A percentile compares a stretch with the other conserved stretches of the same genome.
Evolutionary conservation across 1,284 basidiomycete genomes (phyloP).

Genomic region (Cryptococcus maquisensis): DNA sequence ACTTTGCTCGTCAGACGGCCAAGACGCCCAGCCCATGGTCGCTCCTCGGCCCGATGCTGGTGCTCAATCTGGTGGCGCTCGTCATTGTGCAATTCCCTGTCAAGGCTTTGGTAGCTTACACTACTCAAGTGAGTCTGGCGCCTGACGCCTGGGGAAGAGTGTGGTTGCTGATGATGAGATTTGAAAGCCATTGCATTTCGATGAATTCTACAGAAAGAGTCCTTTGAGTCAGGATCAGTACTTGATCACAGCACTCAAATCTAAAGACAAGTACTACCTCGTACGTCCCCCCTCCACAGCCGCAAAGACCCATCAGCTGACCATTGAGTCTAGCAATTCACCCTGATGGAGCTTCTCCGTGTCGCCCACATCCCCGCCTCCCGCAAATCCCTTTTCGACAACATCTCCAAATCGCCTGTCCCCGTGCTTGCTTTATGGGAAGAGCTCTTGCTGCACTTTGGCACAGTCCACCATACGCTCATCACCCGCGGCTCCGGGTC

Average conservation of each 20-base stretch:
- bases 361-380: conserved; percentile 23
- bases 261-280: conserved; percentile 31
- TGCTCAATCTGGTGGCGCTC: conserved; percentile 23
- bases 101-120: conserved; percentile 32
- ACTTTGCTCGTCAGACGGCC: conserved; percentile 31
- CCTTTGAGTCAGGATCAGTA: conserved; percentile 34
- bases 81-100: conserved; percentile 24
- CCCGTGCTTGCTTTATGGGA: conserved; percentile 31
- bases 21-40: conserved; percentile 21
- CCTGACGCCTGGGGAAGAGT: too few species aligned
- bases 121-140: conserved; percentile 24
- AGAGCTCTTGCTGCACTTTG: conserved; percentile 34
- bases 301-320: neutral
- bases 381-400: conserved; percentile 34
- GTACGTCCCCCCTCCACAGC: conserved; percentile 13
- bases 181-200: conserved; percentile 37
- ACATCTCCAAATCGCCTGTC: conserved; percentile 24
- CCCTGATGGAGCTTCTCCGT: conserved; percentile 42
- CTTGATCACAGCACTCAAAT: conserved; percentile 33
- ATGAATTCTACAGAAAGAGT: conserved; percentile 30
- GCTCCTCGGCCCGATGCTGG: conserved; percentile 24
- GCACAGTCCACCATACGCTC: conserved; percentile 21
- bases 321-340: conserved; percentile 29
- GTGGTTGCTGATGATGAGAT: conserved; percentile 5
- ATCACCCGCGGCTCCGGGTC: conserved; percentile 19